phyloP scores from a whole-genome alignment of 352 stramenopile species.

The Pythium plurisporium region DNA sequence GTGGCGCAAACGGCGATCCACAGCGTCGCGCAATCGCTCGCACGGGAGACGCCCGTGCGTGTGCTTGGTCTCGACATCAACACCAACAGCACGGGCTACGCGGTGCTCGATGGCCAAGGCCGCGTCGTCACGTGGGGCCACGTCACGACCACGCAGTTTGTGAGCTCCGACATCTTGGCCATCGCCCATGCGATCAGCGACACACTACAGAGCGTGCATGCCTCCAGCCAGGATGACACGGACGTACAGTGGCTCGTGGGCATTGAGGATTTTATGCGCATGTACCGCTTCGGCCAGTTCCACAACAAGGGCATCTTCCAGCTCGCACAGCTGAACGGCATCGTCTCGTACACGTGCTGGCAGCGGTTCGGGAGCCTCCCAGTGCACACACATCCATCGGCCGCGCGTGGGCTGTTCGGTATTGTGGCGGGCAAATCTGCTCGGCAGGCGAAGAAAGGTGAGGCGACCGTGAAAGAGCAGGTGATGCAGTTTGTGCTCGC shows the following conservation, averaged over 20 bases:
- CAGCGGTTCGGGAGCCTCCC: slow-evolving; percentile 49
- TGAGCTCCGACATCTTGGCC: slow-evolving; percentile 57
- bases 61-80: slow-evolving; percentile 82
- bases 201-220: slow-evolving; percentile 31
- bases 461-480: slow-evolving; percentile 48
- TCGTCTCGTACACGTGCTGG: slow-evolving; percentile 77
- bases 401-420: slow-evolving; percentile 60
- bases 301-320: slow-evolving; percentile 86
- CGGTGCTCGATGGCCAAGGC: slow-evolving; percentile 47
- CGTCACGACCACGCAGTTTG: slow-evolving; percentile 53
- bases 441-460: slow-evolving; percentile 20
- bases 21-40: slow-evolving; percentile 10
- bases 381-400: slow-evolving; percentile 68
- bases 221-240: background rate
- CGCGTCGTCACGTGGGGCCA: slow-evolving; percentile 54
- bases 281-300: slow-evolving; percentile 69
- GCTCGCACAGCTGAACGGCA: slow-evolving; percentile 81
- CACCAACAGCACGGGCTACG: slow-evolving; percentile 78
- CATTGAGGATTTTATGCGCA: slow-evolving; percentile 85
- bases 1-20: slow-evolving; percentile 28
- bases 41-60: slow-evolving; percentile 29
- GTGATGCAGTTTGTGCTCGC: slow-evolving; percentile 61
- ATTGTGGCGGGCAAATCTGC: slow-evolving; percentile 15
- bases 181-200: slow-evolving; percentile 54
- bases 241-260: slow-evolving; percentile 54